A percentile compares a stretch with the other conserved stretches of the same genome.
These are phyloP conservation scores for Syzygium oleosum DNA, from an alignment of 345 rosid genomes.

Conservation along the genomic window DNA sequence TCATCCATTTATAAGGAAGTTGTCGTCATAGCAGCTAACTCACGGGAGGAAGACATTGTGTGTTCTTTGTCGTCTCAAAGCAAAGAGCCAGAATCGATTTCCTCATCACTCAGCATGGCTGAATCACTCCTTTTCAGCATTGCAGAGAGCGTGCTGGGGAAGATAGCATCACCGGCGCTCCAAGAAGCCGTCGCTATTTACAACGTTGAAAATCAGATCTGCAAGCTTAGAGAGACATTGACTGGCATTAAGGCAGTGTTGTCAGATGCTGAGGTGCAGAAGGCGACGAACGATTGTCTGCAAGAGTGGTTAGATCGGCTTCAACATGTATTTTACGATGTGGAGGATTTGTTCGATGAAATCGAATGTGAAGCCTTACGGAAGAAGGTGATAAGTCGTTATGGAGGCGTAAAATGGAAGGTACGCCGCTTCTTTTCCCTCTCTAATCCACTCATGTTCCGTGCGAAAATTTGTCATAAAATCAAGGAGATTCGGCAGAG, in stretches of 20 bases:
- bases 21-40: too few relatives aligned
- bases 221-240: not conserved
- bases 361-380: not conserved
- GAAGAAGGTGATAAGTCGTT: not conserved
- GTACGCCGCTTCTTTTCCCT: too few relatives aligned
- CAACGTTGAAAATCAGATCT: fast-evolving
- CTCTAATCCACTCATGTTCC: not conserved
- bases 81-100: not conserved
- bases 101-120: not conserved
- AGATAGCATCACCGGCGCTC: not conserved
- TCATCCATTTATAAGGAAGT: too few relatives aligned
- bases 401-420: not conserved
- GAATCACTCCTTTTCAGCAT: not conserved
- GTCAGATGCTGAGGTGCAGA: not conserved
- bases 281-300: not conserved
- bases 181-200: not conserved
- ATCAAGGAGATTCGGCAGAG: not conserved
- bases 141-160: not conserved
- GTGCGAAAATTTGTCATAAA: not conserved
- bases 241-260: not conserved
- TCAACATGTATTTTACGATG: not conserved
- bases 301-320: not conserved
- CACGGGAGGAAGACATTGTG: too few relatives aligned
- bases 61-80: not conserved
- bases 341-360: not conserved